A percentile compares a stretch with the other conserved stretches of the same genome.
Evolutionary conservation across 2,329 filamentous ascomycete species (phyloP).

Genomic region (Dendrostoma leiphaemia): DNA sequence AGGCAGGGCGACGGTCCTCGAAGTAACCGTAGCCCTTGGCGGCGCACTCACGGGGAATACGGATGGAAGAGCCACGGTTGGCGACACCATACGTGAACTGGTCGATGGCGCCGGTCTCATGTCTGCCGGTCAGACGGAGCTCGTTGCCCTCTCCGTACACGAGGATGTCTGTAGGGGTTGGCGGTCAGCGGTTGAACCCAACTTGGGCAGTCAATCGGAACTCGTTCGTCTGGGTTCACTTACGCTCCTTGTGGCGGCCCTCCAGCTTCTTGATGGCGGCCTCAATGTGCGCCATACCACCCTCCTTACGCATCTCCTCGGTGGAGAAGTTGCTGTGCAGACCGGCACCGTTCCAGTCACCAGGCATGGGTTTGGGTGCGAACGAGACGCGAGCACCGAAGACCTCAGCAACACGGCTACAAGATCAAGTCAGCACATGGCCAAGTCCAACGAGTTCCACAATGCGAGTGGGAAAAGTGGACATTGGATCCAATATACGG

Average conservation of each 20-base stretch:
- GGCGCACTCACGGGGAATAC: slow-evolving; percentile 82
- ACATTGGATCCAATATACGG: too few species aligned
- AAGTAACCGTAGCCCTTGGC: slow-evolving; percentile 95
- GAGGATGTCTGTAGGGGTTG: slow-evolving; percentile 38
- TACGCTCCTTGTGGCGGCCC: slow-evolving; percentile 46
- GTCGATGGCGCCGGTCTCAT: slow-evolving; percentile 94
- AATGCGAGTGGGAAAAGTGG: too few species aligned
- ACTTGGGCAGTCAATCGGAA: slow-evolving; percentile 47
- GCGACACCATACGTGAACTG: slow-evolving; percentile 92
- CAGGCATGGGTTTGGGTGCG: slow-evolving; percentile 74
- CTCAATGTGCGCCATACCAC: slow-evolving; percentile 95
- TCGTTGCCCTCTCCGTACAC: slow-evolving; percentile 79
- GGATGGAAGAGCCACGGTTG: slow-evolving; percentile 91
- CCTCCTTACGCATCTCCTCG: slow-evolving; percentile 81
- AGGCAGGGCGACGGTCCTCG: slow-evolving; percentile 65
- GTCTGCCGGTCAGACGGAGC: slow-evolving; percentile 83
- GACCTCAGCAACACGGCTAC: slow-evolving; percentile 76
- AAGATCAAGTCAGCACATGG: slow-evolving; percentile 28
- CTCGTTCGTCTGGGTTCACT: too few species aligned
- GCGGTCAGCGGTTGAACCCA: slow-evolving; percentile 27
- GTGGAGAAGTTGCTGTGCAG: slow-evolving; percentile 94
- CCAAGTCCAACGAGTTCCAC: slow-evolving; percentile 57
- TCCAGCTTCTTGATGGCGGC: slow-evolving; percentile 80
- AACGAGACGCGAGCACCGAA: slow-evolving; percentile 95
- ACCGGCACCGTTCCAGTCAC: slow-evolving; percentile 91